phyloP scores from a whole-genome alignment of 192 early-diverging fungal genomes.

The Podila clonocystis region DNA sequence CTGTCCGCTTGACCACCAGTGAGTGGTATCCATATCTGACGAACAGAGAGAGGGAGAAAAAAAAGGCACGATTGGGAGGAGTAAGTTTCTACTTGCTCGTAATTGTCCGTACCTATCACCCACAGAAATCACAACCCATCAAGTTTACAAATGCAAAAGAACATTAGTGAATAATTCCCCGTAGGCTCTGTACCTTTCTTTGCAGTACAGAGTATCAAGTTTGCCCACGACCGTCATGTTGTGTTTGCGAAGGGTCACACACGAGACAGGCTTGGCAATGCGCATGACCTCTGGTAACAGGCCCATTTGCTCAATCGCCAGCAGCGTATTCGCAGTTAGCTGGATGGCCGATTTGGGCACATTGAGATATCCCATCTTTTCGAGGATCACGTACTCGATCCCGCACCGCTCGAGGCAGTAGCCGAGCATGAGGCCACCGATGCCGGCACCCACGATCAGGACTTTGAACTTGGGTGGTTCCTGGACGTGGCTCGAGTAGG shows the following conservation, averaged over 20 bases:
- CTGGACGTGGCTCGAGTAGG: constrained; percentile 4
- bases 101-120: no score
- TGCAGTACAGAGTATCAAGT: constrained; percentile 1
- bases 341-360: constrained; percentile 13
- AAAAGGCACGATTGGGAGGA: neutral
- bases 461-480: constrained; percentile 6
- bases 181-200: constrained; percentile 9
- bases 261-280: constrained; percentile 15
- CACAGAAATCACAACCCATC: no score
- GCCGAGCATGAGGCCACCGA: constrained; percentile 14
- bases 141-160: no score
- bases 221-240: constrained; percentile 16
- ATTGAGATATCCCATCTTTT: neutral
- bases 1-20: constrained; percentile 6
- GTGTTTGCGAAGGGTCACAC: constrained; percentile 6
- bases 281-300: constrained; percentile 11
- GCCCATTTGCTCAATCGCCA: constrained; percentile 13
- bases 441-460: constrained; percentile 13
- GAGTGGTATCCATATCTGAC: constrained; percentile 8
- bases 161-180: no score
- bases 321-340: constrained; percentile 13
- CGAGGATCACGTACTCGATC: constrained; percentile 13
- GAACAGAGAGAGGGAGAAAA: neutral
- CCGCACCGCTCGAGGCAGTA: constrained; percentile 15
- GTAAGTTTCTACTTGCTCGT: neutral